These are phyloP conservation scores for Trichoderma asperelloides DNA, from an alignment of 495 filamentous ascomycete species.

Conservation along the genomic window DNA sequence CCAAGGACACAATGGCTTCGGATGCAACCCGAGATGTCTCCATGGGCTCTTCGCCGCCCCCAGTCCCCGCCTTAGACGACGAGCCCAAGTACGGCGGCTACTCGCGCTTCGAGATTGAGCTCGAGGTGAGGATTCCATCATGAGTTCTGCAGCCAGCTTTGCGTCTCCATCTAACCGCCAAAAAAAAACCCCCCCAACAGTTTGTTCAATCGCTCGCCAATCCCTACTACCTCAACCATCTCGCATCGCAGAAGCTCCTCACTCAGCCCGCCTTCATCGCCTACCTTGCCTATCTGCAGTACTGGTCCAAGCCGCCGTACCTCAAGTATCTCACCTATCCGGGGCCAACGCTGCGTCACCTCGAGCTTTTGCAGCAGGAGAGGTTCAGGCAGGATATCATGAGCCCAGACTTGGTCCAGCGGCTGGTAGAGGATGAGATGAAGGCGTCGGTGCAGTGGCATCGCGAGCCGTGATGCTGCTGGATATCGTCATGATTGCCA, in stretches of 20 bases:
- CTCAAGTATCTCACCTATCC: conserved; percentile 73
- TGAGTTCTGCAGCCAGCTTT: neutral
- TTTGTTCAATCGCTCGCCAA: conserved; percentile 84
- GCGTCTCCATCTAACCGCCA: neutral
- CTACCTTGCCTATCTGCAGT: conserved; percentile 77
- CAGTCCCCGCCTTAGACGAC: conserved; percentile 22
- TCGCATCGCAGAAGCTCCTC: conserved; percentile 58
- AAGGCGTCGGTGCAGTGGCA: conserved; percentile 40
- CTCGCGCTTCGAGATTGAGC: conserved; percentile 65
- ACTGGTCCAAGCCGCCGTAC: conserved; percentile 78
- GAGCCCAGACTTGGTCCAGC: conserved; percentile 58
- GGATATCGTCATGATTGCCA: neutral
- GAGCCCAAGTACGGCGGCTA: conserved; percentile 53
- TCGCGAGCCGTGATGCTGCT: conserved; percentile 12
- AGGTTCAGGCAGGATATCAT: conserved; percentile 75
- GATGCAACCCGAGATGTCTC: conserved; percentile 13
- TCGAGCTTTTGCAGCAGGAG: conserved; percentile 77
- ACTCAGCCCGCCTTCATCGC: conserved; percentile 61
- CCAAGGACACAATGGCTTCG: neutral
- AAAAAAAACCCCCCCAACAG: conserved; percentile 31
- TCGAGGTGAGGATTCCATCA: conserved; percentile 43
- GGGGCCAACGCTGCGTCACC: conserved; percentile 69
- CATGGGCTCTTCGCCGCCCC: conserved; percentile 22
- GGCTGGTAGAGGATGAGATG: conserved; percentile 52
- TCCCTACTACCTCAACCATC: conserved; percentile 74